Percentiles rank a stretch among this genome's conserved stretches.
Evolutionary conservation across 495 filamentous ascomycete species (phyloP).

Genomic region (Neurospora sp.): DNA sequence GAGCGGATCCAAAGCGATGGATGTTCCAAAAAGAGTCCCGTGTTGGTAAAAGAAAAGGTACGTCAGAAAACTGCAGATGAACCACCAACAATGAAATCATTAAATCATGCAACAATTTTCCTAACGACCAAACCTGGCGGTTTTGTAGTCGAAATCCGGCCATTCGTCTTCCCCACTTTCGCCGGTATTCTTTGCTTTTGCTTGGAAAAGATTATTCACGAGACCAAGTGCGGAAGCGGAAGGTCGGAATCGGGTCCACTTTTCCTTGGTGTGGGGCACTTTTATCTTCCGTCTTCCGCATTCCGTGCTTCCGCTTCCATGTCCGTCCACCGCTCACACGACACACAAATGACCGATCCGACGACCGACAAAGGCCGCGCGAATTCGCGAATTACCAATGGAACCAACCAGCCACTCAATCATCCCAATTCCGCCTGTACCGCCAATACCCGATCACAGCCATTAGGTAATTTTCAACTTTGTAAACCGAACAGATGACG

Average conservation of each 20-base stretch:
- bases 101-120: background rate
- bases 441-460: background rate
- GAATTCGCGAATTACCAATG: background rate
- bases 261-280: background rate
- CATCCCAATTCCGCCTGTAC: background rate
- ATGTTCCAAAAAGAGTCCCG: background rate
- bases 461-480: background rate
- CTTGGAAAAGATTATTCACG: background rate
- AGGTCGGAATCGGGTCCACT: background rate
- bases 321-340: background rate
- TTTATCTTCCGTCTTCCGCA: slow-evolving; percentile 4
- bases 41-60: background rate
- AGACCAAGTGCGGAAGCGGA: background rate
- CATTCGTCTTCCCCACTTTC: background rate
- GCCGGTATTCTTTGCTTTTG: background rate
- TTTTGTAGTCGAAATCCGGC: background rate
- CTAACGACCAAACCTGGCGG: background rate
- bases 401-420: background rate
- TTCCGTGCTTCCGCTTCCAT: background rate
- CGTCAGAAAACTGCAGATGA: background rate
- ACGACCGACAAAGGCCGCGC: background rate
- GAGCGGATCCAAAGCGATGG: background rate
- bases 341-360: background rate
- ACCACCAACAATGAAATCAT: background rate
- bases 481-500: background rate